Evolutionary conservation across 2,329 filamentous ascomycete species (phyloP).

Genomic region (Claviceps purpurea): DNA sequence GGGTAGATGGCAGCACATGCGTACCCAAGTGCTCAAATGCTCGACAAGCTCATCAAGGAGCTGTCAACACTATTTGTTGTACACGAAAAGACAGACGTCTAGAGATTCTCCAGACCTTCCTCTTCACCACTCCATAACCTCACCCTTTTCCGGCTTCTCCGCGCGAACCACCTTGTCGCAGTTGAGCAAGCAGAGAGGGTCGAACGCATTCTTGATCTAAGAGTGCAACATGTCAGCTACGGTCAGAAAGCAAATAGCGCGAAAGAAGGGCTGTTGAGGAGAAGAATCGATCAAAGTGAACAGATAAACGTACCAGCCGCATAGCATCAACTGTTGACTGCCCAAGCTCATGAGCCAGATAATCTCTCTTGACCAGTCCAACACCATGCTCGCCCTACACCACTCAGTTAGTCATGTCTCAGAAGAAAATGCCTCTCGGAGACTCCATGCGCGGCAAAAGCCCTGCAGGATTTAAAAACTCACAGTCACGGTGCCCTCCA

Average conservation of each 20-base stretch:
- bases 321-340: constrained; percentile 65
- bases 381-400: constrained; percentile 65
- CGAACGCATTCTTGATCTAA: constrained; percentile 67
- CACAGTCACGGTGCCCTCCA: constrained; percentile 71
- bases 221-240: background rate
- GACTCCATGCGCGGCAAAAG: constrained; percentile 10
- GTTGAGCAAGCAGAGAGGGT: constrained; percentile 59
- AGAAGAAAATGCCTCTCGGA: background rate
- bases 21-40: background rate
- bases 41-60: background rate
- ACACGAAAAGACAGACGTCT: background rate
- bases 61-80: background rate
- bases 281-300: background rate
- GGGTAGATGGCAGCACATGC: too few species aligned
- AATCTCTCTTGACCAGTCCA: constrained; percentile 73
- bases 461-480: background rate
- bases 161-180: constrained; percentile 56
- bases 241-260: background rate
- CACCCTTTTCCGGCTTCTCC: constrained; percentile 30
- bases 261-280: background rate
- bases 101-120: background rate
- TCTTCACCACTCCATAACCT: constrained; percentile 31
- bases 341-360: constrained; percentile 66
- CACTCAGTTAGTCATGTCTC: background rate
- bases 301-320: constrained; percentile 49